A percentile compares a stretch with the other conserved stretches of the same genome.
These are phyloP conservation scores for Globisporangium spinosum DNA, from an alignment of 352 stramenopile genomes.

Conservation along the genomic window DNA sequence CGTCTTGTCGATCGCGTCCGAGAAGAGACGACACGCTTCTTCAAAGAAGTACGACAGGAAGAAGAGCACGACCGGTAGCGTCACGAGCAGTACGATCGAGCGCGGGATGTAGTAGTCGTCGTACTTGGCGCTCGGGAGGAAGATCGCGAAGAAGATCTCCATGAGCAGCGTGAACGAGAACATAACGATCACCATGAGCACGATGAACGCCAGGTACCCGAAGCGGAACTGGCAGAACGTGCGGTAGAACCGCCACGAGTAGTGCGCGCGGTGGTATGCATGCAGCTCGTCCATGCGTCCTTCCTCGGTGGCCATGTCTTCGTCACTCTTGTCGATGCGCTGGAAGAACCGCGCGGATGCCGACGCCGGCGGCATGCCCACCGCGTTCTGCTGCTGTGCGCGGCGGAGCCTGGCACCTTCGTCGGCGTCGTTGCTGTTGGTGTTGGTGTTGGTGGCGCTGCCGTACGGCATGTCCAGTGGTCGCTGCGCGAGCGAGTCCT, in stretches of 20 bases:
- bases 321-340: constrained; percentile 31
- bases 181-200: constrained; percentile 81
- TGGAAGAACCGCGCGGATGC: constrained; percentile 16
- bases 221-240: constrained; percentile 74
- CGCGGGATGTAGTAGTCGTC: constrained; percentile 61
- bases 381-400: not conserved
- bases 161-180: constrained; percentile 83
- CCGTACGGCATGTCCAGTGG: not conserved
- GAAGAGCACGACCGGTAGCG: constrained; percentile 64
- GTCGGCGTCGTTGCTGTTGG: not conserved
- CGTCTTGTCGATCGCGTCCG: constrained; percentile 67
- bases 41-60: constrained; percentile 84
- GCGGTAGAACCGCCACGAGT: constrained; percentile 63
- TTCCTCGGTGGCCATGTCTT: constrained; percentile 42
- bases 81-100: constrained; percentile 48
- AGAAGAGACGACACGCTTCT: constrained; percentile 58
- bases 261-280: constrained; percentile 37
- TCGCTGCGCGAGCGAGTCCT: constrained; percentile 9
- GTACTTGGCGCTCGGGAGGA: constrained; percentile 73
- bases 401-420: not conserved
- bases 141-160: constrained; percentile 86
- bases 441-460: not conserved
- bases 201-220: constrained; percentile 76
- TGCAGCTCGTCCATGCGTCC: constrained; percentile 54
- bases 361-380: constrained; percentile 6